Evolutionary conservation across 345 rosid genomes (phyloP).

Genomic region (Excoecaria agallocha): DNA sequence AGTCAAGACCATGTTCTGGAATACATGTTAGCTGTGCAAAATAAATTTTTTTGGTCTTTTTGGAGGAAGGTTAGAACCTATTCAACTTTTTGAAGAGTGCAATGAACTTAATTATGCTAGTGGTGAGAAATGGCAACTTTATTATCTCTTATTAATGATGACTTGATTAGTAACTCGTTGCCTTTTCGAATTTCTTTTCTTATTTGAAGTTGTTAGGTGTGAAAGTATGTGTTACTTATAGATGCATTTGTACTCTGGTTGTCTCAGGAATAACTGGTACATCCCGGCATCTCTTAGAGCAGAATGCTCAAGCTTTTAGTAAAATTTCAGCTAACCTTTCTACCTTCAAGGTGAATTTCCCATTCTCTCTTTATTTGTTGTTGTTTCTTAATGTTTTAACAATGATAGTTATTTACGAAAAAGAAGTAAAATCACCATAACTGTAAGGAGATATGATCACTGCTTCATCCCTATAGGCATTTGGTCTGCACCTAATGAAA

Average conservation of each 20-base stretch:
- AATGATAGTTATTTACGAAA: background rate
- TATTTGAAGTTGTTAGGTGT: background rate
- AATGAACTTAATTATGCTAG: background rate
- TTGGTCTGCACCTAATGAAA: background rate
- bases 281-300: constrained; percentile 63
- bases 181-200: background rate
- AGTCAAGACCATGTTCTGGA: background rate
- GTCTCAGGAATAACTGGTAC: constrained; percentile 62
- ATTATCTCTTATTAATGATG: background rate
- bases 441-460: background rate
- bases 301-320: constrained; percentile 63
- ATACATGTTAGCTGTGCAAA: background rate
- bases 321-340: constrained; percentile 76
- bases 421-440: background rate
- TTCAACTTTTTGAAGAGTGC: background rate
- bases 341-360: constrained; percentile 53
- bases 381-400: background rate
- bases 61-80: background rate
- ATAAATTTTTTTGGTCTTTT: background rate
- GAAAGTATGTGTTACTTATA: background rate
- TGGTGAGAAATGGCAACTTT: background rate
- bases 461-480: background rate
- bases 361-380: background rate
- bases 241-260: constrained; percentile 17
- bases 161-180: background rate